phyloP scores from a whole-genome alignment of 495 filamentous ascomycete species.

The Aspergillus nidulans region DNA sequence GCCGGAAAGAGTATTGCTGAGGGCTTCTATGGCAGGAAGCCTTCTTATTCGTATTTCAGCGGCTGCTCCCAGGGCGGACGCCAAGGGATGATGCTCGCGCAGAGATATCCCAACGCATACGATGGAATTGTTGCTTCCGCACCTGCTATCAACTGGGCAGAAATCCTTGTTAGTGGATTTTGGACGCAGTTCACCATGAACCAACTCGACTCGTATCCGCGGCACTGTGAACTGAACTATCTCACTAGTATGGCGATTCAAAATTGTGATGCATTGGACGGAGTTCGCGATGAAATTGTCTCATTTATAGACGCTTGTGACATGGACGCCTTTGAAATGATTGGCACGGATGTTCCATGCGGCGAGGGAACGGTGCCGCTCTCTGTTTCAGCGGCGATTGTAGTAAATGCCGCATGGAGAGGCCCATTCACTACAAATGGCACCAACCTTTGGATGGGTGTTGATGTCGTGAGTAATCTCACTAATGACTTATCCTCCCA shows the following conservation, averaged over 20 bases:
- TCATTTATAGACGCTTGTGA: slow-evolving; percentile 46
- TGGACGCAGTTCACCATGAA: slow-evolving; percentile 32
- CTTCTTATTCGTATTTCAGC: slow-evolving; percentile 37
- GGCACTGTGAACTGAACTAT: slow-evolving; percentile 41
- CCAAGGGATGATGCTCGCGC: slow-evolving; percentile 39
- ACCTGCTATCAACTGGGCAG: slow-evolving; percentile 20
- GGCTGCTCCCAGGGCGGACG: slow-evolving; percentile 46
- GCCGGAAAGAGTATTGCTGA: slow-evolving; percentile 16
- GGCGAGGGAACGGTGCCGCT: slow-evolving; percentile 15
- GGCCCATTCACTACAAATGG: background rate
- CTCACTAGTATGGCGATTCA: slow-evolving; percentile 35
- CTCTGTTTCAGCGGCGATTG: slow-evolving; percentile 1
- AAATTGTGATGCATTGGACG: slow-evolving; percentile 48
- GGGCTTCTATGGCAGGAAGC: slow-evolving; percentile 16
- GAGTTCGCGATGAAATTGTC: slow-evolving; percentile 54
- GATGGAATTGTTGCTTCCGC: slow-evolving; percentile 58
- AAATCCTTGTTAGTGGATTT: slow-evolving; percentile 15
- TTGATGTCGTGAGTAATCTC: slow-evolving; percentile 3
- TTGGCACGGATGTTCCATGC: slow-evolving; percentile 41
- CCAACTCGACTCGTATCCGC: slow-evolving; percentile 13
- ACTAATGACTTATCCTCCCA: slow-evolving; percentile 2
- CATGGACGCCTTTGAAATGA: slow-evolving; percentile 31
- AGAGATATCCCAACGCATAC: slow-evolving; percentile 41
- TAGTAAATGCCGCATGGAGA: slow-evolving; percentile 7
- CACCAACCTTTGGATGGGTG: background rate